Base-by-base conservation (phyloP, 352 stramenopile genomes). In the Globisporangium nagaii region DNA sequence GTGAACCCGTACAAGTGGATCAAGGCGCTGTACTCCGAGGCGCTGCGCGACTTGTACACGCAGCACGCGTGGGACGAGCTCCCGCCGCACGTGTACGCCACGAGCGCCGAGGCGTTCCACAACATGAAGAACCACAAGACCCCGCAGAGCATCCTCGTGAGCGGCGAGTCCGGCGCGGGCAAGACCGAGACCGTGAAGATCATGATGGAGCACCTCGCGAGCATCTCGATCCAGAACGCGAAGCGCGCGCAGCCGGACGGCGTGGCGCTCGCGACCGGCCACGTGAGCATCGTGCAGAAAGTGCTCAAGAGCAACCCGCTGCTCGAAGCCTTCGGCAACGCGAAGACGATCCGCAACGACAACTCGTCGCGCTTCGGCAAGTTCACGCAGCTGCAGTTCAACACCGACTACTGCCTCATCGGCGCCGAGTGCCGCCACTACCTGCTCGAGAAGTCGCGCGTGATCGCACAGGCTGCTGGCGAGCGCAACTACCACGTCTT, bases 401-500 rank as follows among this genome's bases (percentile, higher is more conserved):
- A 97, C 59, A 66, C 53, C 32, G 76, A 95, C 40, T 80, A 86
- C 34, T 85, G 75, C 52, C 72, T 98, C n/a, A 66, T 96, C 12
- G 91, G 90, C 28, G 90, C 89, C 11, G 85, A 88, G 54, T 95
- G 84, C 57, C 79, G 83, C 12, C 80, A 97, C 40, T 99, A 99
- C 70, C 70, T 99, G 43, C 75, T 99, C 2, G 96, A 99, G 66
- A 99, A 99, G 66, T 96, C 95, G 1, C 90, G 96, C 15, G 84
- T 99, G 6, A 76, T 98, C 6, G 69, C 77, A 19, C 95, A 98
- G 58, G 76, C 79, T 2, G 25, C 66, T 0, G 84, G 90, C 1
- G 97, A 99, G 68, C 79, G 97, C 31, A 99, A 99, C 66, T 99
- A 98, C 81, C 96, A 99, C 71, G 97, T 99, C 22, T 99, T 99